Conservation (phyloP, 2,329 filamentous ascomycete genomes). For the Venturia carpophila region DNA sequence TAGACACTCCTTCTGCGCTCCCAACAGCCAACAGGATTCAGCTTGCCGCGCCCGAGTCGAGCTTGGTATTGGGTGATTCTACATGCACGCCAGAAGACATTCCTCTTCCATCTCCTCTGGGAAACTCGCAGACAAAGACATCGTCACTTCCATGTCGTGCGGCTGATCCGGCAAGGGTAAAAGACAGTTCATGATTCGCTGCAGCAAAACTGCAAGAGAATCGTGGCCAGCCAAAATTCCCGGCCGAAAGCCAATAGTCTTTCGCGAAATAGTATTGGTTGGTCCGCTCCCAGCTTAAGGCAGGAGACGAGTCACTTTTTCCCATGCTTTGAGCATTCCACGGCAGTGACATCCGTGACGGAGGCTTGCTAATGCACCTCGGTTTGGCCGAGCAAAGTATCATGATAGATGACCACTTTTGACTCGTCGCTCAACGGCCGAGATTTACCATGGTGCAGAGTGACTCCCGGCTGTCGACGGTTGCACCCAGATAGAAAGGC, state of each 20-base stretch:
- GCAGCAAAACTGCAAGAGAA: not conserved
- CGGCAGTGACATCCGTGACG: not conserved
- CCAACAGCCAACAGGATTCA: too few species aligned
- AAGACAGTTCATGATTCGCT: not conserved
- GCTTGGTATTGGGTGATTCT: too few species aligned
- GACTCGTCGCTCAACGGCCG: constrained; percentile 13
- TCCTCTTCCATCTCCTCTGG: too few species aligned
- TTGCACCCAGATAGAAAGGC: constrained; percentile 4
- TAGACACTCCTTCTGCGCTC: too few species aligned
- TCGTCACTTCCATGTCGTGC: not conserved
- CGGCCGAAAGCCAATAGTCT: not conserved
- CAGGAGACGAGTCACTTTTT: constrained; percentile 1
- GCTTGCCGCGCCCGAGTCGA: too few species aligned
- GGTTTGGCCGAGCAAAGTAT: not conserved
- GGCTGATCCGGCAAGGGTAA: not conserved
- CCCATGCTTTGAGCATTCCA: not conserved
- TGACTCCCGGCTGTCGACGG: not conserved
- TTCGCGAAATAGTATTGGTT: not conserved
- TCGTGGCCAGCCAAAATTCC: constrained; percentile 6
- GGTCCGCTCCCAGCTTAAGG: not conserved
- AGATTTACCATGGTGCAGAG: constrained; percentile 4
- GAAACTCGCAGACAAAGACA: not conserved
- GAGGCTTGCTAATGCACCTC: not conserved
- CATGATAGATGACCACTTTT: constrained; percentile 10
- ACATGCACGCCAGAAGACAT: too few species aligned